phyloP scores from a whole-genome alignment of 2,329 filamentous ascomycete genomes.

The Fusarium piperis region DNA sequence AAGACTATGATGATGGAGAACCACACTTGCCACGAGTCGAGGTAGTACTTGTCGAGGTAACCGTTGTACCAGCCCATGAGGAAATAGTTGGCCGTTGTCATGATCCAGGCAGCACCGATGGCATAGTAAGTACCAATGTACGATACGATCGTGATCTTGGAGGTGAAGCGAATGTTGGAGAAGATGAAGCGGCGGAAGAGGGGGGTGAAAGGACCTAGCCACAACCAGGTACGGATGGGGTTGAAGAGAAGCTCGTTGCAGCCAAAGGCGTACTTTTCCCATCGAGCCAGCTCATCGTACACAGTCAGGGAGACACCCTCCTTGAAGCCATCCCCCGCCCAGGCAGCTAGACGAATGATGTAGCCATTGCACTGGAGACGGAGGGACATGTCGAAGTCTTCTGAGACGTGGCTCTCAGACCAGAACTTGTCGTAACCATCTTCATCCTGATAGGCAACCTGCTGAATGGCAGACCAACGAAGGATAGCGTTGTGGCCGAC shows the following conservation, averaged over 20 bases:
- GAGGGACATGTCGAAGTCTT: conserved; percentile 85
- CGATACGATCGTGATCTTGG: conserved; percentile 78
- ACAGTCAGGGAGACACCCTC: conserved; percentile 86
- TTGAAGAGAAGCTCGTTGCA: conserved; percentile 87
- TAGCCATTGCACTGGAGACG: conserved; percentile 78
- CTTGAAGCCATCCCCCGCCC: conserved; percentile 80
- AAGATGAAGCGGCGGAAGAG: conserved; percentile 79
- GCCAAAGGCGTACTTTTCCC: conserved; percentile 89
- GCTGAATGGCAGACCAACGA: conserved; percentile 79
- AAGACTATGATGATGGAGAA: conserved; percentile 84
- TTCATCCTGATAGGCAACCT: conserved; percentile 75
- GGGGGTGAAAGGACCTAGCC: conserved; percentile 79
- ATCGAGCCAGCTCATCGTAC: conserved; percentile 84
- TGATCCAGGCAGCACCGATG: conserved; percentile 78
- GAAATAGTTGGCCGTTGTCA: conserved; percentile 80
- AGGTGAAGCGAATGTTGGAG: conserved; percentile 78
- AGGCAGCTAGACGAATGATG: conserved; percentile 76
- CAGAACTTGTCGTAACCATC: conserved; percentile 82
- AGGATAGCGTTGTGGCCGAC: conserved; percentile 84
- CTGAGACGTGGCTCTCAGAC: conserved; percentile 82
- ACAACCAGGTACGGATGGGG: conserved; percentile 77
- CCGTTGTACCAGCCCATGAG: conserved; percentile 80
- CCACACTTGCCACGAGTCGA: conserved; percentile 83
- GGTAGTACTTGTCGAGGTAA: conserved; percentile 81
- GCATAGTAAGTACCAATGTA: conserved; percentile 86